Percentiles rank a stretch among this genome's conserved stretches.
These are phyloP conservation scores for Saccharomycopsis crataegensis DNA, from an alignment of 1,139 yeast genomes.

Conservation along the genomic window DNA sequence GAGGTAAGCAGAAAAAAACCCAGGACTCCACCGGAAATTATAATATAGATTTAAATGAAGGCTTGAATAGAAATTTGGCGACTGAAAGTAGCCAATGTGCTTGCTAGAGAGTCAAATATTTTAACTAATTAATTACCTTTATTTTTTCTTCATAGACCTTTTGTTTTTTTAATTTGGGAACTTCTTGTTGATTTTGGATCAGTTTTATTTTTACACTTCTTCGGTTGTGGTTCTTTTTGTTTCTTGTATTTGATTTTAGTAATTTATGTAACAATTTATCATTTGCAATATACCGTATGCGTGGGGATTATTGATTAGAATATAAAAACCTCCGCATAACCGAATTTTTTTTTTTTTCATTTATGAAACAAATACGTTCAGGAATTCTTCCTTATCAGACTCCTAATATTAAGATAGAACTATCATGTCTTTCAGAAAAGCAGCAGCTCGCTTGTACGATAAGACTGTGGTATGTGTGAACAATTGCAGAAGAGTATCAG, in stretches of 20 bases:
- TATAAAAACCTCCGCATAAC: too few relatives aligned
- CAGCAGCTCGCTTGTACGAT: slow-evolving; percentile 51
- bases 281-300: too few relatives aligned
- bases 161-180: neutral
- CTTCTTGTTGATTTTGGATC: neutral
- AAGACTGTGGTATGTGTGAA: slow-evolving; percentile 58
- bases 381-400: too few relatives aligned
- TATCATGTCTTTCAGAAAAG: slow-evolving; percentile 21
- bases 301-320: too few relatives aligned
- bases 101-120: neutral
- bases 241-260: neutral
- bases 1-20: slow-evolving; percentile 10
- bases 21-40: neutral
- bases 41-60: slow-evolving; percentile 16
- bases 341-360: too few relatives aligned
- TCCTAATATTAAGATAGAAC: too few relatives aligned
- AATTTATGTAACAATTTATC: neutral
- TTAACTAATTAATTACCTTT: neutral
- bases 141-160: neutral
- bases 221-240: too few relatives aligned
- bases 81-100: slow-evolving; percentile 1
- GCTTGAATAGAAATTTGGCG: neutral
- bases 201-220: neutral
- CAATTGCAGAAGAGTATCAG: slow-evolving; percentile 47
- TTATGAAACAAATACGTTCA: too few relatives aligned